Conservation (phyloP, 495 filamentous ascomycete species). For the Aspergillus nidulans region DNA sequence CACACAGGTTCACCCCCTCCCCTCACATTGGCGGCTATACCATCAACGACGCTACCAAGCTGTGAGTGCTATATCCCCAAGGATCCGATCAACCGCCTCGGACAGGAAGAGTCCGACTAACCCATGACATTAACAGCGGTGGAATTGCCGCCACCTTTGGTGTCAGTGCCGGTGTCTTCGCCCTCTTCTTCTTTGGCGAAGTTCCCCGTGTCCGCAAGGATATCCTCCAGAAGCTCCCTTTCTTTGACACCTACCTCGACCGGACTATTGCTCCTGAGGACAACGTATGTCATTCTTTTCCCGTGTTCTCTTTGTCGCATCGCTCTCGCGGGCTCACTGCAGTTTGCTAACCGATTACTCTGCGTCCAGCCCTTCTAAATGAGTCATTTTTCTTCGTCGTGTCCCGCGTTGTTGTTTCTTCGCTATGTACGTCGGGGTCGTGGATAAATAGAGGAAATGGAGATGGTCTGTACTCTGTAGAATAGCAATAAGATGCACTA, state of each 20-base stretch:
- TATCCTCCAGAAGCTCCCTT: slow-evolving; percentile 59
- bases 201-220: slow-evolving; percentile 64
- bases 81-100: too few relatives aligned
- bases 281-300: slow-evolving; percentile 41
- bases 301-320: background rate
- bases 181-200: slow-evolving; percentile 68
- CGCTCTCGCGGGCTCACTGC: slow-evolving; percentile 8
- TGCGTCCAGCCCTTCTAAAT: slow-evolving; percentile 40
- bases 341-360: slow-evolving; percentile 5
- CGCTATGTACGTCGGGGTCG: slow-evolving; percentile 6
- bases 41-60: slow-evolving; percentile 35
- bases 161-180: slow-evolving; percentile 55
- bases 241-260: slow-evolving; percentile 55
- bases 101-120: too few relatives aligned
- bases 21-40: slow-evolving; percentile 50
- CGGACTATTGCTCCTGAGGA: slow-evolving; percentile 59
- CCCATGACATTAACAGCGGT: slow-evolving; percentile 39
- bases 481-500: slow-evolving; percentile 36
- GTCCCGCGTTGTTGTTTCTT: slow-evolving; percentile 10
- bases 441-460: slow-evolving; percentile 6
- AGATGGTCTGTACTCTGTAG: slow-evolving; percentile 21
- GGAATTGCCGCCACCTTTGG: slow-evolving; percentile 54
- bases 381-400: slow-evolving; percentile 6
- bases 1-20: slow-evolving; percentile 46
- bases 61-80: slow-evolving; percentile 37